phyloP scores from a whole-genome alignment of 768 basidiomycete species.

The Glaciozyma martinii region DNA sequence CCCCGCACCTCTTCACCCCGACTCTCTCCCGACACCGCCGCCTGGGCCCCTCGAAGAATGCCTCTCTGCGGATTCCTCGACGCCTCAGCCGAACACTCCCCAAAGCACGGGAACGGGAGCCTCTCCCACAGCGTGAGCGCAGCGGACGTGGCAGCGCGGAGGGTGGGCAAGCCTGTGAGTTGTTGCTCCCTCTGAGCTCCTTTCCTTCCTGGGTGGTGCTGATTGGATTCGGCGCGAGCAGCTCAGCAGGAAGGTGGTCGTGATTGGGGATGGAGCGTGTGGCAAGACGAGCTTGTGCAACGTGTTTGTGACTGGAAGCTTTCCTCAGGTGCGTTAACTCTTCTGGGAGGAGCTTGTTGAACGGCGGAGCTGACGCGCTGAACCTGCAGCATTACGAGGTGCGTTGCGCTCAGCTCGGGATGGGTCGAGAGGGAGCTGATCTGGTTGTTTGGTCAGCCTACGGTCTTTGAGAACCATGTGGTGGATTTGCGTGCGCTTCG shows the following conservation, averaged over 20 bases:
- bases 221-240: not conserved
- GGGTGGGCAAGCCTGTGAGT: not conserved
- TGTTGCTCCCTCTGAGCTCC: not conserved
- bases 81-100: not conserved
- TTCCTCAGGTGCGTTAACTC: constrained; percentile 77
- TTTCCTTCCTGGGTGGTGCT: not conserved
- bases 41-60: not conserved
- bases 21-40: not conserved
- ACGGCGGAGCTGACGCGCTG: not conserved
- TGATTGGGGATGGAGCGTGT: constrained; percentile 94
- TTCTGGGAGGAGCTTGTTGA: not conserved
- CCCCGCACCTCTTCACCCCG: not conserved
- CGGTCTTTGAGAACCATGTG: constrained; percentile 96
- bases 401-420: not conserved
- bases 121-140: not conserved
- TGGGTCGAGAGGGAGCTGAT: not conserved
- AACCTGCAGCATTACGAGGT: not conserved
- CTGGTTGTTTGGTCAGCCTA: constrained; percentile 54
- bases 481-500: constrained; percentile 36
- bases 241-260: constrained; percentile 45
- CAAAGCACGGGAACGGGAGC: not conserved
- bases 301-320: constrained; percentile 83
- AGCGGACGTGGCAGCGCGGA: not conserved
- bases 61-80: not conserved
- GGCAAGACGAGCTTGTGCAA: constrained; percentile 56